A percentile compares a stretch with the other conserved stretches of the same genome.
Conservation (phyloP, 257 asterid genomes). For the Gynochthodes officinalis region DNA sequence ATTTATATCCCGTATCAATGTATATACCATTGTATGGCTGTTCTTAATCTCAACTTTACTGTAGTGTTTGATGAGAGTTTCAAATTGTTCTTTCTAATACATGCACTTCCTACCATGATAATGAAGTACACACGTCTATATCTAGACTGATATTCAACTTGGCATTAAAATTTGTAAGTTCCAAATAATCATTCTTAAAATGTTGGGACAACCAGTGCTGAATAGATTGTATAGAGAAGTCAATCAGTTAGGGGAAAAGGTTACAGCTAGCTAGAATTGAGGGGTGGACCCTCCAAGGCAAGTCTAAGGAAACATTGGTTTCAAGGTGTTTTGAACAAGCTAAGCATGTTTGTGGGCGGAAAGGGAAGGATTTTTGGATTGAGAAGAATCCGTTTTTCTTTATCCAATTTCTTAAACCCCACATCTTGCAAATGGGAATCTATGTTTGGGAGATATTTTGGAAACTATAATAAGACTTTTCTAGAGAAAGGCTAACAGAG, state of each 20-base stretch:
- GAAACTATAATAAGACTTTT: conserved; percentile 23
- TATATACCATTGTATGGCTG: too few species aligned
- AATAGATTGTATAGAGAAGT: neutral
- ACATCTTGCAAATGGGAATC: conserved; percentile 28
- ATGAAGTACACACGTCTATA: too few species aligned
- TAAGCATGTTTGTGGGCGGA: conserved; percentile 3
- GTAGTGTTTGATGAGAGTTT: too few species aligned
- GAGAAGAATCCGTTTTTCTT: conserved; percentile 47
- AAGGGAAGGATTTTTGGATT: conserved; percentile 31
- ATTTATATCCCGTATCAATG: too few species aligned
- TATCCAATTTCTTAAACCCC: conserved; percentile 41
- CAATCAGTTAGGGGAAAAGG: neutral
- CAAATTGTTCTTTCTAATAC: too few species aligned
- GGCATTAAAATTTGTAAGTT: too few species aligned
- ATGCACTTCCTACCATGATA: too few species aligned
- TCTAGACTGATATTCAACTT: too few species aligned
- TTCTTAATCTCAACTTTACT: too few species aligned
- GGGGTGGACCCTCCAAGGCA: conserved; percentile 14
- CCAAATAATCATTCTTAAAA: neutral
- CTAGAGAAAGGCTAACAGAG: conserved; percentile 20
- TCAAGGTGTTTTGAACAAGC: conserved; percentile 18
- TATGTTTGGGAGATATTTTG: conserved; percentile 18
- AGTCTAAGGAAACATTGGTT: conserved; percentile 24
- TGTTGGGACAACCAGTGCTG: neutral
- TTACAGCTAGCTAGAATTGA: neutral